Evolutionary conservation across 176 grass and related monocot species (phyloP).

Genomic region (Carex kokanica): DNA sequence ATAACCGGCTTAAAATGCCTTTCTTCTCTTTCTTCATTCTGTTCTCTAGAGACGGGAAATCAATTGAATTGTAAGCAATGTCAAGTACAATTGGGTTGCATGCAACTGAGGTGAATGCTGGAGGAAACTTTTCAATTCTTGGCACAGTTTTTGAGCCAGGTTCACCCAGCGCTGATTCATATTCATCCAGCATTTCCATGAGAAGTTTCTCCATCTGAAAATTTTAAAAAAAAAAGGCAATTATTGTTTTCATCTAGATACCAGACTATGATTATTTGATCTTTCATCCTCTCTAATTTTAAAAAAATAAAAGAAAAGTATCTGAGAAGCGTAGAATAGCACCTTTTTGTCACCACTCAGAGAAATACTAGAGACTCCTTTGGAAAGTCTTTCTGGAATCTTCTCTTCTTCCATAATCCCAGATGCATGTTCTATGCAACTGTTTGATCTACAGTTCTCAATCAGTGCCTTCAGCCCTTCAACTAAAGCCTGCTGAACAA

Average conservation of each 20-base stretch:
- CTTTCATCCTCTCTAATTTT: not conserved
- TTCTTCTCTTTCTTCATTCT: conserved; percentile 99
- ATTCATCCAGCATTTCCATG: conserved; percentile 64
- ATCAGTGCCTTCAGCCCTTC: conserved; percentile 68
- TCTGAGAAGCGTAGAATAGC: conserved; percentile 28
- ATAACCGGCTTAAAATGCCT: conserved; percentile 74
- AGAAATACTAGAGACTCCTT: conserved; percentile 79
- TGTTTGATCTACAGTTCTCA: conserved; percentile 81
- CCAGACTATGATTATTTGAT: not conserved
- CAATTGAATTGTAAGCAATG: conserved; percentile 71
- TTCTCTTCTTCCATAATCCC: conserved; percentile 85
- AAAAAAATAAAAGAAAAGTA: conserved; percentile 18
- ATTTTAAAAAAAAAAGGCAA: not conserved
- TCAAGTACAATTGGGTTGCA: conserved; percentile 97
- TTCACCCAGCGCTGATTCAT: conserved; percentile 79
- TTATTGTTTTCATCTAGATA: not conserved
- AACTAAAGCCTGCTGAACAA: conserved; percentile 52
- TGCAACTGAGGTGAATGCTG: conserved; percentile 61
- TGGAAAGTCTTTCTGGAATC: conserved; percentile 82
- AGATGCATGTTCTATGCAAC: conserved; percentile 88
- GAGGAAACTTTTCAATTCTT: conserved; percentile 64
- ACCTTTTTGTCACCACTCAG: conserved; percentile 54
- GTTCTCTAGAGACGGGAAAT: conserved; percentile 82
- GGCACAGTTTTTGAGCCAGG: conserved; percentile 48
- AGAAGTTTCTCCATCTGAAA: conserved; percentile 70